Evolutionary conservation across 768 basidiomycete genomes (phyloP).

Genomic region (Lactarius indigo): DNA sequence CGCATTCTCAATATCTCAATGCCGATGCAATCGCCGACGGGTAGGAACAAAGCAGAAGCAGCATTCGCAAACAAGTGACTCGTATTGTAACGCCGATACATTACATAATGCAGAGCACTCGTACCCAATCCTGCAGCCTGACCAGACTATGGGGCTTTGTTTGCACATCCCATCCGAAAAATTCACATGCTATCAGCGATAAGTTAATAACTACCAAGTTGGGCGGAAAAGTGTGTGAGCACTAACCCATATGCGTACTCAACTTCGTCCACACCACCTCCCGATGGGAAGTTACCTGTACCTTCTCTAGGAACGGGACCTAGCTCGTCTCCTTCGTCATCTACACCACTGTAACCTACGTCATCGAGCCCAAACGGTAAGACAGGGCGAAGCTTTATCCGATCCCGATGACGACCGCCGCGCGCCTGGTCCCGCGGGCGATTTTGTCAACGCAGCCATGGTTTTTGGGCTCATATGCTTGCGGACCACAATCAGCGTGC

Average conservation of each 20-base stretch:
- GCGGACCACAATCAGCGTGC: conserved; percentile 1
- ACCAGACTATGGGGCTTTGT: neutral
- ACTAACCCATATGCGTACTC: conserved; percentile 84
- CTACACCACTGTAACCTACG: conserved; percentile 54
- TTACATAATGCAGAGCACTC: neutral
- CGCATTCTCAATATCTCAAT: conserved; percentile 16
- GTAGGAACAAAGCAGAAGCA: neutral
- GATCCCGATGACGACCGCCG: conserved; percentile 82
- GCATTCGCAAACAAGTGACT: neutral
- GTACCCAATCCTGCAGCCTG: neutral
- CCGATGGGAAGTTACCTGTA: conserved; percentile 67
- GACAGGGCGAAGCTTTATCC: conserved; percentile 77
- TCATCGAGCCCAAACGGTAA: conserved; percentile 74
- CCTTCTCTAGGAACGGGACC: conserved; percentile 76
- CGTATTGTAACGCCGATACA: neutral
- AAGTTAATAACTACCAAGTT: neutral
- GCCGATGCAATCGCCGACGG: neutral
- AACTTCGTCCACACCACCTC: conserved; percentile 85
- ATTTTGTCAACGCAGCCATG: conserved; percentile 89
- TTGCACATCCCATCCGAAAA: neutral
- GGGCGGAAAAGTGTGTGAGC: neutral
- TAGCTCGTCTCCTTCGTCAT: conserved; percentile 67
- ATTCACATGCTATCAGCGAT: conserved; percentile 14
- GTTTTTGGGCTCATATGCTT: conserved; percentile 97
- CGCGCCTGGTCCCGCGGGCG: conserved; percentile 62